Base-by-base conservation (phyloP, 176 grass and related monocot species). In the Phyllostachys edulis region DNA sequence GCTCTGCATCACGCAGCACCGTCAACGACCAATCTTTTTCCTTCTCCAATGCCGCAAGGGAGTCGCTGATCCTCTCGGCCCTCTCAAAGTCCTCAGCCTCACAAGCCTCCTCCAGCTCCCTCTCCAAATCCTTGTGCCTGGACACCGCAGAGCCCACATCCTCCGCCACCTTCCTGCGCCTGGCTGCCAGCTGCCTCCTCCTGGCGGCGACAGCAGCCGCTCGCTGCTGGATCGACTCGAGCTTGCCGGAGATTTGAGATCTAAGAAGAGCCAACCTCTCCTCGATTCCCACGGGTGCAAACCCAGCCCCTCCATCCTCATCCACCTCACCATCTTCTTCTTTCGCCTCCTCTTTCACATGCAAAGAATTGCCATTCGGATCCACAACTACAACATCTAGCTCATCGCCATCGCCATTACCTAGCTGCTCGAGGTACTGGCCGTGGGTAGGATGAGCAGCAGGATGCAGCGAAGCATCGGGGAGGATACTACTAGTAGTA, bases 21-120 rank as follows among this genome's bases (percentile, higher is more conserved):
- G 62, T 66, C 80, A 92, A 81, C 62, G 92, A 76, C n/a, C 39
- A 50, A 73, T 84, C 85, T 50, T 94, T 99, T 13, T 92, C 93
- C 83, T 87, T 89, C 84, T 99, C 96, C 21, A 90, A 41, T 0
- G 80, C 77, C 0, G 81, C 91, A 16, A 99, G 87, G 6, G 85
- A 86, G 39, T 96, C 81, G 0, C 93, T 96, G 80, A 99, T 91
- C 74, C 60, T 89, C 88, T 99, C 96, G 1, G 96, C 96, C 36
- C 40, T 95, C 77, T 99, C 96, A 24, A 99, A 96, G 67, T 94
- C 93, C 72, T 99, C 96, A 0, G 93, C 63, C 74, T 99, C 96
- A 4, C 96, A 99, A 21, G 91, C 93, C 88, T 89, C 87, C 89
- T 99, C 93, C 37, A 99, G 69, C 83, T 99, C 91, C 73, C 64